These are phyloP conservation scores for Pachysolen tannophilus DNA, from an alignment of 805 yeast genomes.

Conservation along the genomic window DNA sequence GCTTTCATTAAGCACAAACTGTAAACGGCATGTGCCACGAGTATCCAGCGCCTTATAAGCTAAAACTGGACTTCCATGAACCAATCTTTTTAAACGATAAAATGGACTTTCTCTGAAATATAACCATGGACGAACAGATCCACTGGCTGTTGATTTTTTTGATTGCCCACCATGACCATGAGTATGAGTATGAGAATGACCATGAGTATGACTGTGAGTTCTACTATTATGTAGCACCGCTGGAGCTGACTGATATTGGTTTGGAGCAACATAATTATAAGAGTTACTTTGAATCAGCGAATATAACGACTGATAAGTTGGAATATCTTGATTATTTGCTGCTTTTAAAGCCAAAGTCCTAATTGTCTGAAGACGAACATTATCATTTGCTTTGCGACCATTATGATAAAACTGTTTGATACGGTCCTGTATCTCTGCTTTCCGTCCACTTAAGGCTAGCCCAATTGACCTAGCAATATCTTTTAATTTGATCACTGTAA, in stretches of 20 bases:
- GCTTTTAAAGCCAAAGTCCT: slow-evolving; percentile 34
- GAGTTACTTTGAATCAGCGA: slow-evolving; percentile 12
- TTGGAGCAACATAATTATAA: slow-evolving; percentile 17
- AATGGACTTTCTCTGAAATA: slow-evolving; percentile 51
- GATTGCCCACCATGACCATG: slow-evolving; percentile 14
- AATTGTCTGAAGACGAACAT: slow-evolving; percentile 35
- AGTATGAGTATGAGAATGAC: too few species aligned
- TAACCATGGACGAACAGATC: slow-evolving; percentile 29
- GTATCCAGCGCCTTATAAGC: slow-evolving; percentile 31
- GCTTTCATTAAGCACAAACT: slow-evolving; percentile 33
- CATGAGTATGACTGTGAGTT: background rate
- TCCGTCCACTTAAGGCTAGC: slow-evolving; percentile 47
- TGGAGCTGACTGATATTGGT: slow-evolving; percentile 10
- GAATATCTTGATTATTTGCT: slow-evolving; percentile 26
- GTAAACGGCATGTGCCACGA: slow-evolving; percentile 34
- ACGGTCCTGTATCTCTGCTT: slow-evolving; percentile 51
- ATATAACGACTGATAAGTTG: slow-evolving; percentile 26
- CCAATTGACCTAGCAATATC: slow-evolving; percentile 41
- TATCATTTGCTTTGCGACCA: slow-evolving; percentile 31
- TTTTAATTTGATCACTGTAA: slow-evolving; percentile 47
- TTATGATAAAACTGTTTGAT: slow-evolving; percentile 35
- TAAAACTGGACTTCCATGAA: slow-evolving; percentile 41
- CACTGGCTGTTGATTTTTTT: slow-evolving; percentile 2
- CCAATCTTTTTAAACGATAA: slow-evolving; percentile 36
- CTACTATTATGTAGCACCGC: slow-evolving; percentile 1